phyloP scores from a whole-genome alignment of 2,329 filamentous ascomycete genomes.

The Metarhizium album region DNA sequence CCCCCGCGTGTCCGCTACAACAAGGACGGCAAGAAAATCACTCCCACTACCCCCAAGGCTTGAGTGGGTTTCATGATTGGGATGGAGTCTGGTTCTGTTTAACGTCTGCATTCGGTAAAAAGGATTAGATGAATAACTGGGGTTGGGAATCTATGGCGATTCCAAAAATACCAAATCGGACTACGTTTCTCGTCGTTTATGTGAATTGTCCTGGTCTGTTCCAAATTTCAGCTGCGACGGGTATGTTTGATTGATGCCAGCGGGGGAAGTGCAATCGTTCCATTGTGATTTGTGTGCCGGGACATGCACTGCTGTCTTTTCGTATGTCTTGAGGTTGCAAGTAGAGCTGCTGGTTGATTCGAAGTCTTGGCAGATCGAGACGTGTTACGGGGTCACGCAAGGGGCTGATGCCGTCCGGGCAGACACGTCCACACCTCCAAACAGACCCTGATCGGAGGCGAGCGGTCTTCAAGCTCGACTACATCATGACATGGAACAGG shows the following conservation, averaged over 20 bases:
- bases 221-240: background rate
- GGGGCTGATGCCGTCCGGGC: too few relatives aligned
- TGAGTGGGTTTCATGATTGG: constrained; percentile 23
- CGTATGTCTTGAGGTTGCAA: too few relatives aligned
- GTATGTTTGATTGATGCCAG: background rate
- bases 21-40: constrained; percentile 99
- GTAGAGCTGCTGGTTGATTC: too few relatives aligned
- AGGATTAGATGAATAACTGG: constrained; percentile 25
- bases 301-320: too few relatives aligned
- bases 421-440: too few relatives aligned
- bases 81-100: constrained; percentile 28
- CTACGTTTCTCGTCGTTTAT: constrained; percentile 12
- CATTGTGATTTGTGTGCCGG: too few relatives aligned
- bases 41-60: constrained; percentile 50
- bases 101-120: constrained; percentile 25
- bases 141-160: constrained; percentile 16
- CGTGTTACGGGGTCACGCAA: too few relatives aligned
- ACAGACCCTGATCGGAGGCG: too few relatives aligned
- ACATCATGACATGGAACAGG: too few relatives aligned
- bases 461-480: too few relatives aligned
- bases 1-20: constrained; percentile 98
- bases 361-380: too few relatives aligned
- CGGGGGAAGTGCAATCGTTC: background rate
- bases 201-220: background rate
- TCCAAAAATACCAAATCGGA: constrained; percentile 15